phyloP scores from a whole-genome alignment of 768 basidiomycete species.

The Kwoniella botswanensis region DNA sequence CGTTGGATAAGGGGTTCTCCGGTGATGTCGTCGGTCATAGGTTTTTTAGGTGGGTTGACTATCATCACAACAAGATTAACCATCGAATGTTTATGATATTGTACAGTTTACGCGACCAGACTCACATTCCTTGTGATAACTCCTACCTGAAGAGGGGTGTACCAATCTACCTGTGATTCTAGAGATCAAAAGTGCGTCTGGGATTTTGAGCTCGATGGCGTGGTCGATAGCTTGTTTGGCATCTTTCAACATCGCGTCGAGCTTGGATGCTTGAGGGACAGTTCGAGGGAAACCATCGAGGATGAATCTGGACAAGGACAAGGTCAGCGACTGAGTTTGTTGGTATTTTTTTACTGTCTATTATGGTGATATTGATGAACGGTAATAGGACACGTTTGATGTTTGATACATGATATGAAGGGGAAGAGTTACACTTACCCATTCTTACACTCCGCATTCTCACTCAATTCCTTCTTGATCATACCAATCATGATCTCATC shows the following conservation, averaged over 20 bases:
- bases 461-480: slow-evolving; percentile 93
- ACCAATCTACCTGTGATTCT: slow-evolving; percentile 96
- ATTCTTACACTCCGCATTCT: slow-evolving; percentile 89
- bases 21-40: slow-evolving; percentile 89
- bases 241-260: slow-evolving; percentile 82
- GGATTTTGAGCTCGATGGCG: slow-evolving; percentile 87
- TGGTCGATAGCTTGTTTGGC: slow-evolving; percentile 84
- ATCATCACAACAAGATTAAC: background rate
- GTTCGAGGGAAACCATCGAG: slow-evolving; percentile 99
- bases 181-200: slow-evolving; percentile 93
- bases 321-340: background rate
- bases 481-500: slow-evolving; percentile 98
- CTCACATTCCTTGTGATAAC: slow-evolving; percentile 95
- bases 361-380: no score
- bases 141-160: slow-evolving; percentile 84
- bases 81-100: background rate
- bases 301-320: slow-evolving; percentile 73
- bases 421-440: slow-evolving; percentile 68
- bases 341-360: no score
- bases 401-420: background rate
- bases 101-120: background rate
- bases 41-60: slow-evolving; percentile 91
- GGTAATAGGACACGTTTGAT: background rate
- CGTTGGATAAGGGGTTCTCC: slow-evolving; percentile 97
- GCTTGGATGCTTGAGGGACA: slow-evolving; percentile 92